Evolutionary conservation across 257 asterid species (phyloP).

Genomic region (Solanum piurae): DNA sequence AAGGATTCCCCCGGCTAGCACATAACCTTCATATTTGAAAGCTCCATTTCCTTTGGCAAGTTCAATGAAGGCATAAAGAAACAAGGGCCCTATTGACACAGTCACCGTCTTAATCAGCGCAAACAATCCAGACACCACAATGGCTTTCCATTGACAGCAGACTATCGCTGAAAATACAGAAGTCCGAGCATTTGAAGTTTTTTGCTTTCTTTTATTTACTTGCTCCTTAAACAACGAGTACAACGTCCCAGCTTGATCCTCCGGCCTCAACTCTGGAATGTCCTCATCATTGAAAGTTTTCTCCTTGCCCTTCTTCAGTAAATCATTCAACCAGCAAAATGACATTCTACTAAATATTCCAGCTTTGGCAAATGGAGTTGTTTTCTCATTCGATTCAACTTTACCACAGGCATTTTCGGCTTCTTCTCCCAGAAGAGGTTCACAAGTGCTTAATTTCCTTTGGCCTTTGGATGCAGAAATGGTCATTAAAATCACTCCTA

Average conservation of each 20-base stretch:
- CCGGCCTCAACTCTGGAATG: slow-evolving; percentile 13
- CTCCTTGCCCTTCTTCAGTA: slow-evolving; percentile 21
- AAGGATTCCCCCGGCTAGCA: slow-evolving; percentile 10
- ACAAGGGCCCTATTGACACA: slow-evolving; percentile 19
- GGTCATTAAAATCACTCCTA: slow-evolving; percentile 4
- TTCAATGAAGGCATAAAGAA: slow-evolving; percentile 25
- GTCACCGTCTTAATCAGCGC: slow-evolving; percentile 17
- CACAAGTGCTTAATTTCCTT: background rate
- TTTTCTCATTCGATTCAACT: background rate
- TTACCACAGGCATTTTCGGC: background rate
- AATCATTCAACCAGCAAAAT: slow-evolving; percentile 24
- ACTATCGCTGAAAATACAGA: slow-evolving; percentile 9
- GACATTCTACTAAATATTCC: slow-evolving; percentile 9
- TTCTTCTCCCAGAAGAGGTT: slow-evolving; percentile 4
- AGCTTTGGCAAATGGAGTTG: slow-evolving; percentile 20
- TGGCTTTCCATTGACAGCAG: slow-evolving; percentile 14
- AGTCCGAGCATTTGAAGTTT: background rate
- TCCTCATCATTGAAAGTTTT: slow-evolving; percentile 13
- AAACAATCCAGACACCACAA: slow-evolving; percentile 20
- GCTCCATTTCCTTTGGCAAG: slow-evolving; percentile 15
- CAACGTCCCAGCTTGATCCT: slow-evolving; percentile 17
- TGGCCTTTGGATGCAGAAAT: background rate
- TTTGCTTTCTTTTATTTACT: background rate
- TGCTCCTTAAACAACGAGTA: slow-evolving; percentile 12
- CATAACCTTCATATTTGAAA: slow-evolving; percentile 18